A percentile compares a stretch with the other conserved stretches of the same genome.
Evolutionary conservation across 2,329 filamentous ascomycete genomes (phyloP).

Genomic region (Neopestalotiopsis clavispora): DNA sequence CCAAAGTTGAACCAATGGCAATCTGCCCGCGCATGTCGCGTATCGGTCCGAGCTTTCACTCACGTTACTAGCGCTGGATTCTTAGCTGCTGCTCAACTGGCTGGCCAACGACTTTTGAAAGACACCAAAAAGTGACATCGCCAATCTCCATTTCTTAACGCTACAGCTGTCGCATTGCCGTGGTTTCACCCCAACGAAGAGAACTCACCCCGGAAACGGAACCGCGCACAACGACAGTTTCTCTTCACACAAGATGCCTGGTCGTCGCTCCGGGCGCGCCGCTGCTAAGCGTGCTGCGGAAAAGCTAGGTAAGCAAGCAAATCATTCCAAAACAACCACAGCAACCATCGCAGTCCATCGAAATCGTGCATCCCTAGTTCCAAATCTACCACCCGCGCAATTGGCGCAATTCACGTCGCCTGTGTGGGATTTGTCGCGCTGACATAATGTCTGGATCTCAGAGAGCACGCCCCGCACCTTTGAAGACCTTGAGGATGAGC

Average conservation of each 20-base stretch:
- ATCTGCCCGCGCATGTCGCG: too few species aligned
- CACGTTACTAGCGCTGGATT: not conserved
- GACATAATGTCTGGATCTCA: not conserved
- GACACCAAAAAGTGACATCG: conserved; percentile 14
- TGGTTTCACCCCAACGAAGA: not conserved
- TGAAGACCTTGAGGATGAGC: conserved; percentile 24
- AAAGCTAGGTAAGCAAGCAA: conserved; percentile 18
- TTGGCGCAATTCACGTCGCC: not conserved
- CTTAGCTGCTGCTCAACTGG: not conserved
- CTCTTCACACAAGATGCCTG: conserved; percentile 10
- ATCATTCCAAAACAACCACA: not conserved
- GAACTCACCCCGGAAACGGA: not conserved
- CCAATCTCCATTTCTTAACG: not conserved
- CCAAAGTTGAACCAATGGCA: too few species aligned
- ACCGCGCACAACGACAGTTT: not conserved
- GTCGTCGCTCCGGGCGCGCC: conserved; percentile 21
- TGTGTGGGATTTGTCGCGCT: not conserved
- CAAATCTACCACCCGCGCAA: not conserved
- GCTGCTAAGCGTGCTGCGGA: conserved; percentile 21
- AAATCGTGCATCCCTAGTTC: not conserved
- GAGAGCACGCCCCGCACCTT: conserved; percentile 21
- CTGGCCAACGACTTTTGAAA: not conserved
- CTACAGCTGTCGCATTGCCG: not conserved
- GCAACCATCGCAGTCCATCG: not conserved
- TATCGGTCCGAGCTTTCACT: not conserved